Conservation (phyloP, 2,329 filamentous ascomycete genomes). For the Paramyrothecium roridum region DNA sequence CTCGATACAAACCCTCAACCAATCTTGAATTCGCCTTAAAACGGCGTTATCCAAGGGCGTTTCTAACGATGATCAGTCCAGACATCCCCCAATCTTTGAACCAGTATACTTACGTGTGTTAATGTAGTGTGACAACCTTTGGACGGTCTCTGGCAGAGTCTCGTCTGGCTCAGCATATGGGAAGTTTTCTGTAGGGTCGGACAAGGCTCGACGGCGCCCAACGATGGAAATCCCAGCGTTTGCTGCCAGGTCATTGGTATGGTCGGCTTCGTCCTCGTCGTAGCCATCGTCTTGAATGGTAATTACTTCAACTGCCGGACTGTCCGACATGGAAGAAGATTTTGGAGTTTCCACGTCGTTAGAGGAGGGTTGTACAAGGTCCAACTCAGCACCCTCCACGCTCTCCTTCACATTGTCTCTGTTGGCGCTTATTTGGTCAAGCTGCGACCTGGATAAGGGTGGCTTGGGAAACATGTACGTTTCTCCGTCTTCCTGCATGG, state of each 20-base stretch:
- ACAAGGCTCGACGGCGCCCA: slow-evolving; percentile 13
- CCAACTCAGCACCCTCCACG: slow-evolving; percentile 42
- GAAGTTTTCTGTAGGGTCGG: slow-evolving; percentile 43
- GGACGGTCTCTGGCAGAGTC: slow-evolving; percentile 25
- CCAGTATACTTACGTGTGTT: slow-evolving; percentile 19
- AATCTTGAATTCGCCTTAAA: slow-evolving; percentile 41
- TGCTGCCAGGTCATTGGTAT: slow-evolving; percentile 25
- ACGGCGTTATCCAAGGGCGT: slow-evolving; percentile 38
- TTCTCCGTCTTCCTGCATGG: slow-evolving; percentile 16
- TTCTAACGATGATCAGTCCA: slow-evolving; percentile 31
- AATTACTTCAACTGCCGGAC: slow-evolving; percentile 42
- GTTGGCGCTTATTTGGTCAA: too few species aligned
- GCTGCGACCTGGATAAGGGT: not conserved
- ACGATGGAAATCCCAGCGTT: slow-evolving; percentile 23
- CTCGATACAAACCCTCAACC: slow-evolving; percentile 47
- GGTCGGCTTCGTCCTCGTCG: slow-evolving; percentile 15
- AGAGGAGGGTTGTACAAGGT: slow-evolving; percentile 23
- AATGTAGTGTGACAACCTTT: slow-evolving; percentile 34
- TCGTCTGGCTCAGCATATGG: slow-evolving; percentile 38
- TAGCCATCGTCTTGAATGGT: slow-evolving; percentile 33
- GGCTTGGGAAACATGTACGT: not conserved
- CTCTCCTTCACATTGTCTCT: slow-evolving; percentile 35
- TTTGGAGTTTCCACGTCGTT: slow-evolving; percentile 21
- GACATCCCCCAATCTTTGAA: not conserved
- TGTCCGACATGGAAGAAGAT: slow-evolving; percentile 35